Conservation (phyloP, 768 basidiomycete species). For the Suillus clintonianus region DNA sequence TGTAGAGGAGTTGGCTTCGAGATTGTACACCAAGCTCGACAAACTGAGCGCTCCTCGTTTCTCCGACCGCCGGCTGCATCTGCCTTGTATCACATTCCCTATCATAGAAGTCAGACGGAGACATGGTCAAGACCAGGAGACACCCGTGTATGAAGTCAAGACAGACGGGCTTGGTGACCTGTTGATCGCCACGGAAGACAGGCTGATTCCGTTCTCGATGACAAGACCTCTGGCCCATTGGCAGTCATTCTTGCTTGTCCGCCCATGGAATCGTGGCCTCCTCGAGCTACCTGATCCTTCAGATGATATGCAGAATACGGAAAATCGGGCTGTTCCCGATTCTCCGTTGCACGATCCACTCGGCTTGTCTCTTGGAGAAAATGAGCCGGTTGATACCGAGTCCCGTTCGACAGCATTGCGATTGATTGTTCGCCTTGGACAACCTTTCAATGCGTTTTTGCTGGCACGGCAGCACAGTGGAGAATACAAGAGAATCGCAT, state of each 20-base stretch:
- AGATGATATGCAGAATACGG: not conserved
- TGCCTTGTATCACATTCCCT: not conserved
- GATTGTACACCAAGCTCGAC: not conserved
- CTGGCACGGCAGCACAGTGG: not conserved
- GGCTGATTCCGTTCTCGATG: not conserved
- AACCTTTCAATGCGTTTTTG: not conserved
- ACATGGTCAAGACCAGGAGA: not conserved
- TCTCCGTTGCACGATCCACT: not conserved
- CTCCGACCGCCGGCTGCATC: not conserved
- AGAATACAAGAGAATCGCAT: not conserved
- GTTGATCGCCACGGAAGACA: not conserved
- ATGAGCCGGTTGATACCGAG: not conserved
- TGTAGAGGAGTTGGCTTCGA: not conserved
- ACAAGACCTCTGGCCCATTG: not conserved
- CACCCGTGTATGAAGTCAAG: not conserved
- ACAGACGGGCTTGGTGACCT: not conserved
- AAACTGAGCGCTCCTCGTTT: not conserved
- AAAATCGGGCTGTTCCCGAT: not conserved
- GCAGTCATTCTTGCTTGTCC: not conserved
- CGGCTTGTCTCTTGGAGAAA: not conserved
- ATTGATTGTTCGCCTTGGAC: not conserved
- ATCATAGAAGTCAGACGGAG: not conserved
- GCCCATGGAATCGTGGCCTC: not conserved
- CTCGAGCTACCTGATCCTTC: not conserved
- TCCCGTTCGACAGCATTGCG: not conserved